A percentile compares a stretch with the other conserved stretches of the same genome.
phyloP scores from a whole-genome alignment of 192 early-diverging fungal species.

The Haplosporangium gracile region DNA sequence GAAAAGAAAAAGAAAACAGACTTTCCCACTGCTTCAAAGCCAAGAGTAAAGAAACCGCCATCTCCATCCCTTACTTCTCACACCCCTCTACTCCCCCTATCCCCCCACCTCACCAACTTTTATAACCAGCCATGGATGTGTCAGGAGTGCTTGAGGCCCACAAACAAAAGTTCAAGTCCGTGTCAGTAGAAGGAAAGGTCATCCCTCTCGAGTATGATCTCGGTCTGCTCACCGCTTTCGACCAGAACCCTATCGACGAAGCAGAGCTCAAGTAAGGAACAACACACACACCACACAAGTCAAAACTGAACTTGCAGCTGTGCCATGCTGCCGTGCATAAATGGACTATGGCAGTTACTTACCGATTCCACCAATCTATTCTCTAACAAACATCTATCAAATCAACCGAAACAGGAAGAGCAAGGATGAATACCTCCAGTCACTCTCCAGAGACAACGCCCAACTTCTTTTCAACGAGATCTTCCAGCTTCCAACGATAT shows the following conservation, averaged over 20 bases:
- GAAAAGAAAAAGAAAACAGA: constrained; percentile 3
- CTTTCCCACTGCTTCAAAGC: constrained; percentile 5
- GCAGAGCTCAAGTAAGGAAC: constrained; percentile 61
- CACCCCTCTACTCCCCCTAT: background rate
- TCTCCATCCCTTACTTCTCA: constrained; percentile 5
- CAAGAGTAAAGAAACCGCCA: background rate
- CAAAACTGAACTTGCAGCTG: background rate
- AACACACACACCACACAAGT: background rate
- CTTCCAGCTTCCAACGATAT: constrained; percentile 80
- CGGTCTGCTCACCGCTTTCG: constrained; percentile 84
- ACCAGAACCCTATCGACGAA: constrained; percentile 86
- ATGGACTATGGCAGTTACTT: background rate
- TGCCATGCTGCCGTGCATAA: background rate
- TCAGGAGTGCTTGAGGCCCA: constrained; percentile 76
- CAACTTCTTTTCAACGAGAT: constrained; percentile 93
- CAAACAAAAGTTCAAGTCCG: constrained; percentile 69
- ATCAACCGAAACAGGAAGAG: constrained; percentile 41
- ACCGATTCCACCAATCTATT: background rate
- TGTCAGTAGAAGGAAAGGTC: constrained; percentile 78
- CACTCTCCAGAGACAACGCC: constrained; percentile 81
- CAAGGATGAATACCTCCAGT: constrained; percentile 73
- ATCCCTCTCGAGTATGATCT: constrained; percentile 92
- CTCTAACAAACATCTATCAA: background rate
- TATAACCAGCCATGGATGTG: constrained; percentile 70
- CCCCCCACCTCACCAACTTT: background rate